Conservation (phyloP, 495 filamentous ascomycete species). For the Cladorrhinum samala region DNA sequence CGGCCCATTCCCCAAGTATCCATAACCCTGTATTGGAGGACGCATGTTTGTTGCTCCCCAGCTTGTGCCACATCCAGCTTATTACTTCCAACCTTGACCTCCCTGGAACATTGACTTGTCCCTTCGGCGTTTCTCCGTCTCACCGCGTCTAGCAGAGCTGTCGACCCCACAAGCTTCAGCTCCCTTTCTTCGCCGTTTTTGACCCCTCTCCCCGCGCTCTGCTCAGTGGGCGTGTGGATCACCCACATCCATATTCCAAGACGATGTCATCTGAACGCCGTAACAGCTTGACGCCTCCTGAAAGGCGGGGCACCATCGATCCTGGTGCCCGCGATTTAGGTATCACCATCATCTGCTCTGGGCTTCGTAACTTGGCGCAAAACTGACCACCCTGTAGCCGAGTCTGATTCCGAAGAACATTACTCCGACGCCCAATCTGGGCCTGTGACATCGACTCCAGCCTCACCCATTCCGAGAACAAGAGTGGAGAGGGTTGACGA, state of each 20-base stretch:
- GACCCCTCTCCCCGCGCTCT: not conserved
- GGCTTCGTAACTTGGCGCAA: not conserved
- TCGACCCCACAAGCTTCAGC: too few species aligned
- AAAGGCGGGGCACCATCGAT: conserved; percentile 61
- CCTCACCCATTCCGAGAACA: conserved; percentile 67
- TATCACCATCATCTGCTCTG: conserved; percentile 27
- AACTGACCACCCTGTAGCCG: conserved; percentile 28
- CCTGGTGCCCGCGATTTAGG: conserved; percentile 78
- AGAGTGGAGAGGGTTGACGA: conserved; percentile 71
- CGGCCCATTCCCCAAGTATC: not conserved
- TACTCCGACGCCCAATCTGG: conserved; percentile 86
- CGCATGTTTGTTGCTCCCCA: not conserved
- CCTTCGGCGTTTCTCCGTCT: not conserved
- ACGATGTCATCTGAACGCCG: conserved; percentile 22
- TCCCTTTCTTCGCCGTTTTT: too few species aligned
- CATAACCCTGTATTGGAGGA: not conserved
- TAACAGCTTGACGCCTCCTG: conserved; percentile 58
- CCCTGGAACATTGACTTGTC: not conserved
- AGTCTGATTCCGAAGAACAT: conserved; percentile 76
- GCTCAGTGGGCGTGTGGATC: not conserved
- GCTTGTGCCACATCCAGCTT: not conserved
- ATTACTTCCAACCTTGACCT: not conserved
- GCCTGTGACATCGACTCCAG: conserved; percentile 45
- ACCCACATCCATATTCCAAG: not conserved
- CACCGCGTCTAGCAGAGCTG: not conserved